Evolutionary conservation across 2,329 filamentous ascomycete genomes (phyloP), one percentile per base, ranked within the genome.

Genomic region (Beauveria australis): DNA sequence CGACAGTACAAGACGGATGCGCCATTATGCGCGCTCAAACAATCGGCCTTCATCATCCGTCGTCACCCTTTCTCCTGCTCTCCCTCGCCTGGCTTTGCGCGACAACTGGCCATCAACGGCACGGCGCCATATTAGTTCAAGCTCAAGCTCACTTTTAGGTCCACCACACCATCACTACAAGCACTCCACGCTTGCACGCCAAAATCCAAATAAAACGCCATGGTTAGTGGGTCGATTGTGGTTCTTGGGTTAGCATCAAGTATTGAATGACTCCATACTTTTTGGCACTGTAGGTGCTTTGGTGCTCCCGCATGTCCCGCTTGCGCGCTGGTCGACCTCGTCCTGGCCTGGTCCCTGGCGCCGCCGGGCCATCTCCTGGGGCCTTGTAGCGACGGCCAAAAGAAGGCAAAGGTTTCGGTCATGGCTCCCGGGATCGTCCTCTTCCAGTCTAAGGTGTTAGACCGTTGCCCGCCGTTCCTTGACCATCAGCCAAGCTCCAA

Each of bases 161-260:
- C 51, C 58, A 60, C 58, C 51, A 60, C 58, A 49, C 58, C 58
- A 53, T 60, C 22, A 59, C 46, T 37, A 43, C 41, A 33, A 44
- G 19, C 55, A 43, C 46, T 41, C 40, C 53, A 37, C 47, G n/a
- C 40, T 54, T 18, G 22, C 37, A 37, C 53, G 26, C 57, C 48
- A 22, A 53, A 59, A 53, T 54, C 41, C 41, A 52, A 53, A 60
- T 48, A 54, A 53, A 59, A 59, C 40, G 57, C 57, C 57, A 59
- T 59, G 57, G 49, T 30, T 47, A 24, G 56, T 59, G 56, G 56
- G 48, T 59, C 56, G 53, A 26, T 26, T 59, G 40, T 53, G 40
- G 47, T 59, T 52, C 56, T 53, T 26, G 48, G 56, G 46, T 53
- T 59, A 52, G 47, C 24, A 53, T 33, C 56, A 52, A 52, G 56